Evolutionary conservation across 768 basidiomycete species (phyloP).

Genomic region (Naganishia randhawae): DNA sequence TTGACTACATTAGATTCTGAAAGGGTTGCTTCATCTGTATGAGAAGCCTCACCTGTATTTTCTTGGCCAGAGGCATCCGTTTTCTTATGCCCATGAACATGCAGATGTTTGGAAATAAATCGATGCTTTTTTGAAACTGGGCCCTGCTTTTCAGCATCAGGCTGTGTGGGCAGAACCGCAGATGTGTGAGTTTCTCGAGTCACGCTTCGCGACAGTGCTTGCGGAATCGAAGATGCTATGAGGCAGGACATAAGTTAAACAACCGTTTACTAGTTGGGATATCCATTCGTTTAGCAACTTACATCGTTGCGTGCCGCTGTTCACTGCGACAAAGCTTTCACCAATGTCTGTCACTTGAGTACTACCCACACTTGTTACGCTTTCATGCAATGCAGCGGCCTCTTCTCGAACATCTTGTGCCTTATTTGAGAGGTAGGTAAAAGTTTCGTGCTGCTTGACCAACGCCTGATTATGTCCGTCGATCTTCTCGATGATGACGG

Average conservation of each 20-base stretch:
- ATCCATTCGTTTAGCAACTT: not conserved
- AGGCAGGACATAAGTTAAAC: too few relatives aligned
- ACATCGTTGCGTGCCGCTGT: constrained; percentile 5
- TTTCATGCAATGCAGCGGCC: constrained; percentile 12
- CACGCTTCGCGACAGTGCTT: constrained; percentile 1
- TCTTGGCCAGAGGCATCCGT: not conserved
- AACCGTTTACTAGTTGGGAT: not conserved
- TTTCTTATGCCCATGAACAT: constrained; percentile 35
- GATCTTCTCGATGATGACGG: constrained; percentile 71
- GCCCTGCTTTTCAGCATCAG: constrained; percentile 22
- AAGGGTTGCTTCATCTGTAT: not conserved
- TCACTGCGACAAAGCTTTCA: constrained; percentile 43
- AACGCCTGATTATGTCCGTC: constrained; percentile 83
- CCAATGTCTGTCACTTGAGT: constrained; percentile 30
- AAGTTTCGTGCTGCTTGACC: constrained; percentile 74
- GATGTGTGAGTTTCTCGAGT: not conserved
- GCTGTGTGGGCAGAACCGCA: not conserved
- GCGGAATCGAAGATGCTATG: not conserved
- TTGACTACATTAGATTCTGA: not conserved
- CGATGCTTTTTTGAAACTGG: constrained; percentile 24
- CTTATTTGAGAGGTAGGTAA: constrained; percentile 72
- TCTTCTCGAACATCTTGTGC: constrained; percentile 45
- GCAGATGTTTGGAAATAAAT: constrained; percentile 40
- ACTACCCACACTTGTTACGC: constrained; percentile 6
- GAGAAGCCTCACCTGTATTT: not conserved